Conservation (phyloP, 805 yeast genomes). For the Torulaspora gathmanii region DNA sequence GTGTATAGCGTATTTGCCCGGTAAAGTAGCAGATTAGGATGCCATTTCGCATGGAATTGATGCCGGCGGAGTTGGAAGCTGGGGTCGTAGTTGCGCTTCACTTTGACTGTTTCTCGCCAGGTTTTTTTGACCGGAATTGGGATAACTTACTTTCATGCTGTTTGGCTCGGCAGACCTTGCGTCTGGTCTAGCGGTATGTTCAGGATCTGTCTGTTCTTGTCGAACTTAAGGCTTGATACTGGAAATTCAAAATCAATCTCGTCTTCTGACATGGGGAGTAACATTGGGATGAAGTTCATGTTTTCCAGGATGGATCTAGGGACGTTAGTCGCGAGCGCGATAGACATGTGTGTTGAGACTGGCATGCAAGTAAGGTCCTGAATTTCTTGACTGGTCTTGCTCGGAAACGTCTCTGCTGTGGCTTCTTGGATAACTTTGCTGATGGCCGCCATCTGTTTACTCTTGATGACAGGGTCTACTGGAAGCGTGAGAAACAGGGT, state of each 20-base stretch:
- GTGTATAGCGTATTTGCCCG: not conserved
- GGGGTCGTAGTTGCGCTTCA: too few species aligned
- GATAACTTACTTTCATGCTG: too few species aligned
- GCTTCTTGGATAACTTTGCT: conserved; percentile 6
- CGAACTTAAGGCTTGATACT: conserved; percentile 5
- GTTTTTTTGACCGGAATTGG: too few species aligned
- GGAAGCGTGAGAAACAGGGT: conserved; percentile 11
- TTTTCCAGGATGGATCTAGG: conserved; percentile 1
- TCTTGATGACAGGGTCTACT: conserved; percentile 7
- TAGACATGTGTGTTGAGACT: conserved; percentile 12
- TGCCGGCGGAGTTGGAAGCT: too few species aligned
- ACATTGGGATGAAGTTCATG: not conserved
- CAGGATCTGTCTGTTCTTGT: conserved; percentile 12
- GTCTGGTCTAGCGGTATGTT: conserved; percentile 3
- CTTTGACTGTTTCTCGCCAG: too few species aligned
- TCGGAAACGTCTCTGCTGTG: conserved; percentile 7
- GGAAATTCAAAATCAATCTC: not conserved
- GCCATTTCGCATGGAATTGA: too few species aligned
- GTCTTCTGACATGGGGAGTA: not conserved
- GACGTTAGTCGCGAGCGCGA: conserved; percentile 9
- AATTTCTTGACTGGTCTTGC: conserved; percentile 2
- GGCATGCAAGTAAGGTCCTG: conserved; percentile 7
- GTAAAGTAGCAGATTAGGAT: too few species aligned
- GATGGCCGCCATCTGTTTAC: conserved; percentile 3
- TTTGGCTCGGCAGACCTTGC: too few species aligned